These are phyloP conservation scores for Ophiostoma triangulosporum DNA, from an alignment of 2,329 filamentous ascomycete genomes.

Conservation along the genomic window DNA sequence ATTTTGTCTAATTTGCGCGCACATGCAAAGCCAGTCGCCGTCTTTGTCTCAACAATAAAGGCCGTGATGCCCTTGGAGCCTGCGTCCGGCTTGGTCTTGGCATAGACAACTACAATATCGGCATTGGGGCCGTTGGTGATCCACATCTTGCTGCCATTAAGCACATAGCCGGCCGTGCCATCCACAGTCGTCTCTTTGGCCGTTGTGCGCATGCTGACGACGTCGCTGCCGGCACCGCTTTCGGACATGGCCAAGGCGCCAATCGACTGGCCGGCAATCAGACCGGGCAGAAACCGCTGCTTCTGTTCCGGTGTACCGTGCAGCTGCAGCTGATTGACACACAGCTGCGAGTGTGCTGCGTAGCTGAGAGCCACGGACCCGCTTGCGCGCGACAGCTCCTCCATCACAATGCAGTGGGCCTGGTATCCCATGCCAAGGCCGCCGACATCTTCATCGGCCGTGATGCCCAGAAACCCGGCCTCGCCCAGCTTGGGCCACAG, in stretches of 20 bases:
- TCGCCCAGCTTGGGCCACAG: constrained; percentile 94
- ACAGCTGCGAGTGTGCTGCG: constrained; percentile 89
- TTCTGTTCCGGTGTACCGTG: constrained; percentile 77
- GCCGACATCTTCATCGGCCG: constrained; percentile 82
- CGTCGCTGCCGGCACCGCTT: constrained; percentile 79
- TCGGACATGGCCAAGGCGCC: constrained; percentile 94
- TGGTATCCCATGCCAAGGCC: constrained; percentile 90
- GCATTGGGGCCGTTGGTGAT: constrained; percentile 97
- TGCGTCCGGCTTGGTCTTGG: constrained; percentile 72
- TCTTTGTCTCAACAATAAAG: constrained; percentile 64
- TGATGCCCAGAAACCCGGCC: constrained; percentile 84
- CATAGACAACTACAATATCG: constrained; percentile 89
- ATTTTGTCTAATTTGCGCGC: constrained; percentile 92
- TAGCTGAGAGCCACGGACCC: constrained; percentile 80
- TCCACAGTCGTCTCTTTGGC: constrained; percentile 72
- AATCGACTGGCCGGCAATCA: constrained; percentile 68
- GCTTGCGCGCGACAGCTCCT: constrained; percentile 81
- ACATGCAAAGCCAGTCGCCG: constrained; percentile 63
- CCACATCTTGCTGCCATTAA: constrained; percentile 97
- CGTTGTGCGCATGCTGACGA: constrained; percentile 86
- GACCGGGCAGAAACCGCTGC: constrained; percentile 59
- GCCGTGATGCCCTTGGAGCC: constrained; percentile 88
- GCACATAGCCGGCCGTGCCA: constrained; percentile 54
- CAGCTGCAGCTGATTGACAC: constrained; percentile 89
- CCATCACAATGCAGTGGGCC: constrained; percentile 89